Conservation (phyloP, 371 early-diverging fungal genomes). For the Synchytrium microbalum region DNA sequence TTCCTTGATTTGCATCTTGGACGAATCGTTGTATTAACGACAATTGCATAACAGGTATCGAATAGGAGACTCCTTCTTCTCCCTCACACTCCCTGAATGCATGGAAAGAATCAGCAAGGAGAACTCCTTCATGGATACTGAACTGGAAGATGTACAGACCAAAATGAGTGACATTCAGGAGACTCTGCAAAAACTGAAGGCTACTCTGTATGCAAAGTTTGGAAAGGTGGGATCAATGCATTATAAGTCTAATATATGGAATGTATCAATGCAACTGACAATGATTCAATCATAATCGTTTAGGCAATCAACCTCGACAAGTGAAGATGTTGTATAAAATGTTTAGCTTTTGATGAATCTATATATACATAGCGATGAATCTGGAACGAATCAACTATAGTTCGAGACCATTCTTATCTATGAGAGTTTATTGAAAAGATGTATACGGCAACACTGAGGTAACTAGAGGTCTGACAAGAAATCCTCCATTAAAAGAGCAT, state of each 20-base stretch:
- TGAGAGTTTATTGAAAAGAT: too few species aligned
- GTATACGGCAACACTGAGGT: too few species aligned
- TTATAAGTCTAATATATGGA: too few species aligned
- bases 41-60: conserved; percentile 52
- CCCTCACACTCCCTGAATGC: conserved; percentile 62
- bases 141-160: conserved; percentile 43
- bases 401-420: too few species aligned
- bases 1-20: background rate
- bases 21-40: conserved; percentile 7
- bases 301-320: too few species aligned
- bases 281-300: too few species aligned
- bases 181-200: conserved; percentile 82
- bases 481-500: conserved; percentile 22
- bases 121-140: conserved; percentile 19
- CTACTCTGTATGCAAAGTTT: conserved; percentile 80
- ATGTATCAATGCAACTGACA: too few species aligned
- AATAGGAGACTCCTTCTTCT: conserved; percentile 80
- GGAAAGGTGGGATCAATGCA: conserved; percentile 51
- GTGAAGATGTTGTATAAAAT: too few species aligned
- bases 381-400: too few species aligned
- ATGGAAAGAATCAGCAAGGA: conserved; percentile 59
- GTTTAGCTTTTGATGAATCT: too few species aligned
- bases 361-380: too few species aligned
- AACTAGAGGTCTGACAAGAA: conserved; percentile 11
- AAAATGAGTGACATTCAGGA: conserved; percentile 54